Conservation (phyloP, 1,284 basidiomycete species). For the Trichosporon sp. region DNA sequence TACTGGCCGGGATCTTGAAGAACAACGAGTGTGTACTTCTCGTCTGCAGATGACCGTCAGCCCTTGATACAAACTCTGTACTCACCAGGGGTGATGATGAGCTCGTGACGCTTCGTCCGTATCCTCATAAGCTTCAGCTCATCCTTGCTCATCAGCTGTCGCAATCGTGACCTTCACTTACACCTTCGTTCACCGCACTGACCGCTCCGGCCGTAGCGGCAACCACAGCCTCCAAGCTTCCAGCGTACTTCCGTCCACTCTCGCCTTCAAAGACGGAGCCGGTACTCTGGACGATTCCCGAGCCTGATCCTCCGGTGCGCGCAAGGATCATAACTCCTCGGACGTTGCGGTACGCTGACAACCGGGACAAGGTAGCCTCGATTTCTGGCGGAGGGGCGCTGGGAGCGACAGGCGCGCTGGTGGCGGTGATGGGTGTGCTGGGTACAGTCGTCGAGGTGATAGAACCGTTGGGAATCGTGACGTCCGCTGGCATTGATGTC, state of each 20-base stretch:
- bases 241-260: slow-evolving; percentile 71
- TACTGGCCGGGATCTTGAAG: slow-evolving; percentile 63
- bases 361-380: slow-evolving; percentile 67
- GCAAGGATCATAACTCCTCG: slow-evolving; percentile 81
- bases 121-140: slow-evolving; percentile 82
- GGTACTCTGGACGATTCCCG: slow-evolving; percentile 67
- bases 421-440: not conserved
- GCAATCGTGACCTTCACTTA: slow-evolving; percentile 9
- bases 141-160: slow-evolving; percentile 55
- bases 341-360: slow-evolving; percentile 75
- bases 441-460: not conserved
- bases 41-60: slow-evolving; percentile 53
- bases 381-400: slow-evolving; percentile 59
- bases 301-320: slow-evolving; percentile 39
- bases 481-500: not conserved
- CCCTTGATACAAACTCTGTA: slow-evolving; percentile 16
- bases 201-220: slow-evolving; percentile 66
- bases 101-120: slow-evolving; percentile 80
- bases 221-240: slow-evolving; percentile 69
- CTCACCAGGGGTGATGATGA: slow-evolving; percentile 88
- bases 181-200: slow-evolving; percentile 49
- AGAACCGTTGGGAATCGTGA: not conserved
- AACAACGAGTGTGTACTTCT: slow-evolving; percentile 73
- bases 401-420: slow-evolving; percentile 12
- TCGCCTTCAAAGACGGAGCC: slow-evolving; percentile 84